Percentiles rank a stretch among this genome's conserved stretches.
Evolutionary conservation across 306 rosid genomes (phyloP).

Genomic region (Arachis hypogaea): DNA sequence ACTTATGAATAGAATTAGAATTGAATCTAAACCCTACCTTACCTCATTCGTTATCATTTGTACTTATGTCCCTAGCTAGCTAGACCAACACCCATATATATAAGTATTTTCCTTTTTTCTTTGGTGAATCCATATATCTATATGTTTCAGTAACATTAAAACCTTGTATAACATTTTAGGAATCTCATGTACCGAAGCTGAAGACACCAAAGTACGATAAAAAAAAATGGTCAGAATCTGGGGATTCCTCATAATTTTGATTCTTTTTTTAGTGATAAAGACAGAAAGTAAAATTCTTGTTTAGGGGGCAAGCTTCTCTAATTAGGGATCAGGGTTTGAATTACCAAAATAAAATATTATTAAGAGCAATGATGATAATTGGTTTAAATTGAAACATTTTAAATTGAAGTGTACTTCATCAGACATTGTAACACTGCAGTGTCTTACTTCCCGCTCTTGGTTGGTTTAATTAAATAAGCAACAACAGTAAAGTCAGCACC

Average conservation of each 20-base stretch:
- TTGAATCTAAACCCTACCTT: too few species aligned
- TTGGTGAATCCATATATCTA: too few species aligned
- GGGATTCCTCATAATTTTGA: slow-evolving; percentile 38
- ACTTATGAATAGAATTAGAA: too few species aligned
- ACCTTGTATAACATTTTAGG: slow-evolving; percentile 27
- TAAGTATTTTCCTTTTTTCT: background rate
- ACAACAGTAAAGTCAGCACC: slow-evolving; percentile 34
- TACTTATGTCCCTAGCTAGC: too few species aligned
- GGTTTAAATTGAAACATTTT: background rate
- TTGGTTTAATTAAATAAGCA: slow-evolving; percentile 40
- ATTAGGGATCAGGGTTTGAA: slow-evolving; percentile 14
- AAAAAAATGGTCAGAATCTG: slow-evolving; percentile 39
- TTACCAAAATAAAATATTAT: background rate
- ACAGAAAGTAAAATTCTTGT: slow-evolving; percentile 53
- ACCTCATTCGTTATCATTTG: rapidly evolving
- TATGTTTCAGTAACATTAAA: slow-evolving; percentile 15
- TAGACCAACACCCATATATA: background rate
- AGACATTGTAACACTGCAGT: slow-evolving; percentile 31
- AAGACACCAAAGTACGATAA: slow-evolving; percentile 45
- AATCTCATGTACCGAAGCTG: slow-evolving; percentile 35
- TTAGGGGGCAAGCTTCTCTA: slow-evolving; percentile 37
- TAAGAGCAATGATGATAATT: background rate
- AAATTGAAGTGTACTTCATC: slow-evolving; percentile 23
- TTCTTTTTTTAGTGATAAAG: slow-evolving; percentile 40
- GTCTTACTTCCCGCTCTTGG: slow-evolving; percentile 62